These are phyloP conservation scores for Voacanga thouarsii DNA, from an alignment of 257 asterid species.

Conservation along the genomic window DNA sequence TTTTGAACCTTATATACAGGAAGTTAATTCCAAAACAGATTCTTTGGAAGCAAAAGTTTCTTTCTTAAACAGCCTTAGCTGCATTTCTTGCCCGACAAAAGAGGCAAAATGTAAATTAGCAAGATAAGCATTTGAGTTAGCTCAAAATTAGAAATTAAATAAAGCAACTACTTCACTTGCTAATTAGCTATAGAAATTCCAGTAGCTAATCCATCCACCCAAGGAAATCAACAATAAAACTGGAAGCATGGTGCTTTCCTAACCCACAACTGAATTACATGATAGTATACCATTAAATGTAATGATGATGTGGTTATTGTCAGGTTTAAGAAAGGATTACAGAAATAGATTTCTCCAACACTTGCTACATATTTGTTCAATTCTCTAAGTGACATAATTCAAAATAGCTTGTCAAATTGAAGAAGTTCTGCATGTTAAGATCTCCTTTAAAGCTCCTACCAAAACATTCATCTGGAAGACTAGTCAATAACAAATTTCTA, in stretches of 20 bases:
- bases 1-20: neutral
- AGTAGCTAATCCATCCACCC: neutral
- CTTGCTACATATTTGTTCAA: neutral
- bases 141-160: neutral
- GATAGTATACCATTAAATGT: neutral
- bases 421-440: neutral
- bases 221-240: neutral
- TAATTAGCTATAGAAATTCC: neutral
- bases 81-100: neutral
- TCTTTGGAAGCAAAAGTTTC: neutral
- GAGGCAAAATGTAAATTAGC: neutral
- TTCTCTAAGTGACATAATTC: neutral
- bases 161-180: neutral
- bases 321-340: neutral
- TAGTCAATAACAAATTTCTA: neutral
- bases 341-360: neutral
- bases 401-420: neutral
- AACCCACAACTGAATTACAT: neutral
- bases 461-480: neutral
- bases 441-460: neutral
- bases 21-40: neutral
- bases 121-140: neutral
- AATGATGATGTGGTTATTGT: neutral
- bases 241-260: neutral
- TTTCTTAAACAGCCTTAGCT: neutral